Percentiles rank a stretch among this genome's conserved stretches.
phyloP scores from a whole-genome alignment of 768 basidiomycete genomes.

The Lactarius vividus region DNA sequence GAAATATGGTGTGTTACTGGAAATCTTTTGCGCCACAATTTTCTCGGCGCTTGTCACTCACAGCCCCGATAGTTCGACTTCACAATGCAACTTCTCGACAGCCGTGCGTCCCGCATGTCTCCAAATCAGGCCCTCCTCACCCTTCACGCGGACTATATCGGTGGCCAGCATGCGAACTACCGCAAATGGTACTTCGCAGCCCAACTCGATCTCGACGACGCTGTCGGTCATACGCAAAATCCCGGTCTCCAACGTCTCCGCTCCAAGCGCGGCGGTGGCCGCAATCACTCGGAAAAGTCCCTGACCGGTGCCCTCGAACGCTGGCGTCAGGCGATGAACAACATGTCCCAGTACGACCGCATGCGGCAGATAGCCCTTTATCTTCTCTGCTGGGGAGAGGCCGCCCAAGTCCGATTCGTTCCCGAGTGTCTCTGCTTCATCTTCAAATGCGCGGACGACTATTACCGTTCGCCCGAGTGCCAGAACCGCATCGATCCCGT shows the following conservation, averaged over 20 bases:
- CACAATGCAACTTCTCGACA: constrained; percentile 95
- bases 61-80: constrained; percentile 75
- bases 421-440: constrained; percentile 99
- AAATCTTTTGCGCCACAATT: neutral
- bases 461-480: constrained; percentile 98
- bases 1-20: constrained; percentile 74
- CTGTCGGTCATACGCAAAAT: constrained; percentile 88
- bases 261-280: constrained; percentile 55
- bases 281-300: constrained; percentile 55
- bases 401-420: constrained; percentile 93
- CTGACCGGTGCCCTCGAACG: constrained; percentile 83
- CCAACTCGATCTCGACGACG: constrained; percentile 97
- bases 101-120: constrained; percentile 94
- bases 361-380: constrained; percentile 95
- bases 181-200: constrained; percentile 99
- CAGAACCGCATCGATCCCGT: constrained; percentile 90
- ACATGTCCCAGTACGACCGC: constrained; percentile 97
- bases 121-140: constrained; percentile 94
- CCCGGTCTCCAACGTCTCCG: constrained; percentile 84
- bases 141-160: constrained; percentile 97
- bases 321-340: constrained; percentile 98
- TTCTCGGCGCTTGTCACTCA: constrained; percentile 10
- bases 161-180: constrained; percentile 97
- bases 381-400: constrained; percentile 97
- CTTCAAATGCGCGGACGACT: constrained; percentile 99